phyloP scores from a whole-genome alignment of 208 protist genomes.

The Perkinsela sp. region DNA sequence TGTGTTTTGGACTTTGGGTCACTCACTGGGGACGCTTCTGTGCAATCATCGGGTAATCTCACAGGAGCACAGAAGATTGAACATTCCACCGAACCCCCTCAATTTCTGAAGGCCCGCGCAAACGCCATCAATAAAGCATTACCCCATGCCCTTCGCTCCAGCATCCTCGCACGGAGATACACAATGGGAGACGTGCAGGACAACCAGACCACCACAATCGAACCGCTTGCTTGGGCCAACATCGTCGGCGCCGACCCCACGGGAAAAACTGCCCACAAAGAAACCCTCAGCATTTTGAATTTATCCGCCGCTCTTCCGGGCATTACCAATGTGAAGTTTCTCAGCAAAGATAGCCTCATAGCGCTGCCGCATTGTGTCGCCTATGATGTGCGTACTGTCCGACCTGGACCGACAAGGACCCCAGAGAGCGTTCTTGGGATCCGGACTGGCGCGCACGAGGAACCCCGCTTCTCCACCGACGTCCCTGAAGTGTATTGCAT shows the following conservation, averaged over 20 bases:
- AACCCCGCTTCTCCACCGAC: neutral
- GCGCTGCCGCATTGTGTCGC: neutral
- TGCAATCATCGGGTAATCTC: neutral
- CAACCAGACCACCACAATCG: neutral
- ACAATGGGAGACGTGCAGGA: neutral
- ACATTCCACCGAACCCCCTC: neutral
- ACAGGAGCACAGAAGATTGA: neutral
- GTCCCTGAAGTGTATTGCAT: neutral
- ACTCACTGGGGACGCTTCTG: neutral
- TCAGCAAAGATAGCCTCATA: neutral
- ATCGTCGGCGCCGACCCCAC: neutral
- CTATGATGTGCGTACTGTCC: neutral
- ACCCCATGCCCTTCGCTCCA: neutral
- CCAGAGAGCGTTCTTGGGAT: neutral
- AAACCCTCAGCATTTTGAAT: neutral
- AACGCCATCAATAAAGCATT: neutral
- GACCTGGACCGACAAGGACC: neutral
- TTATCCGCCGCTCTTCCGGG: neutral
- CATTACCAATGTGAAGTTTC: neutral
- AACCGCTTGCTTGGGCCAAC: neutral
- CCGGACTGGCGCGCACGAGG: neutral
- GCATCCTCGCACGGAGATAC: neutral
- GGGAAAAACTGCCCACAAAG: neutral
- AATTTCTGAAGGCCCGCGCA: neutral
- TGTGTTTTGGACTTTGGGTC: neutral